Base-by-base conservation (phyloP, 106 monocot species). In the Acorus gramineus region DNA sequence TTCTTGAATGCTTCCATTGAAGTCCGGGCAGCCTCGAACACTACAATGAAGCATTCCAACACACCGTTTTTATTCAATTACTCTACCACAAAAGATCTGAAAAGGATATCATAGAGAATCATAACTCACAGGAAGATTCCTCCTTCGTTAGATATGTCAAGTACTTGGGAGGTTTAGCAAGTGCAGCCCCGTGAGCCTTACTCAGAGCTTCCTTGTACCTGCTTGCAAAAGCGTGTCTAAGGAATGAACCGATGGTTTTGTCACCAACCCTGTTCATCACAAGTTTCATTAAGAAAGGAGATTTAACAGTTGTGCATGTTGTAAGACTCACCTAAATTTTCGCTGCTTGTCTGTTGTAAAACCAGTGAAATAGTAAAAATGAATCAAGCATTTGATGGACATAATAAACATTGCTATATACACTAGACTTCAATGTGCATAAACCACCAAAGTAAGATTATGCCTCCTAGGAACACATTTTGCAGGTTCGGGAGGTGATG, bases 131-230 rank as follows among this genome's bases (percentile, higher is more conserved):
- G 56, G 80, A 81, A 13, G 74, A 48, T 62, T 84, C 88, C 64
- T 84, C 88, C 62, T 79, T 81, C 3, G 84, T 73, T 43, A 89
- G 81, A 4, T 81, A 81, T 4, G 72, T 44, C 13, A 71, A 51
- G 56, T 76, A 81, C 61, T 74, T 89, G 6, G 79, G 76, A 54
- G 61, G 55, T 9, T 84, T 64, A n/a, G 74, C 57, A 43, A 71
- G 44, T 4, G 75, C 64, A 49, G 81, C 78, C 49, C 78, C 76
- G 47, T 89, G 84, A 5, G 84, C 80, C 56, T 84, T 89, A 77
- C 88, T 81, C 3, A 89, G 73, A 8, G 79, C 66, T 70, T 89
- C 84, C 63, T 89, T 89, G 74, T 84, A 89, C 56, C 84, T 72
- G 64, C 73, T 72, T 2, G 84, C 71, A 53, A 89, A 89, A 45